phyloP scores from a whole-genome alignment of 805 yeast genomes.

The Ogataea pilisensis region DNA sequence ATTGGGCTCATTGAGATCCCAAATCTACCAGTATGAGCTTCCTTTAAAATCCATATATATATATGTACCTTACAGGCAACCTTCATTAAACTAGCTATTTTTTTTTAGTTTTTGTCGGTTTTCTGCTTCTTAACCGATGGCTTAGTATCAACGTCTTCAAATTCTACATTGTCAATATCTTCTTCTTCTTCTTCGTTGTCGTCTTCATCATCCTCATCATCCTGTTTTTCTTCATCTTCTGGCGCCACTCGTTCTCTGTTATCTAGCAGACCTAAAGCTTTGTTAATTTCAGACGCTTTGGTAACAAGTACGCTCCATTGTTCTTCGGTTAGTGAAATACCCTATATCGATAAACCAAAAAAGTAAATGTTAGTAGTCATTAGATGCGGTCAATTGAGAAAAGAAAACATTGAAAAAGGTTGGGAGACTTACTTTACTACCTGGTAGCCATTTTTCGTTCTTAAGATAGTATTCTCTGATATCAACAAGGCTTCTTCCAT shows the following conservation, averaged over 20 bases:
- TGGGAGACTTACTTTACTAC: constrained; percentile 52
- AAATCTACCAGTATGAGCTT: too few relatives aligned
- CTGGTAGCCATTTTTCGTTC: constrained; percentile 63
- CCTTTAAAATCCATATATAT: too few relatives aligned
- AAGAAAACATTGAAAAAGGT: too few relatives aligned
- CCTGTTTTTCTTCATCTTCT: constrained; percentile 27
- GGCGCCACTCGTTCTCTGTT: constrained; percentile 12
- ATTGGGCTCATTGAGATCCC: too few relatives aligned
- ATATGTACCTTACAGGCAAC: too few relatives aligned
- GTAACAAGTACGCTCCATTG: constrained; percentile 49
- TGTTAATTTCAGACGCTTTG: constrained; percentile 42
- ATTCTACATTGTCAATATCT: constrained; percentile 19
- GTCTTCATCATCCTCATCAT: constrained; percentile 10
- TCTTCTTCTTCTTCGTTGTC: constrained; percentile 22
- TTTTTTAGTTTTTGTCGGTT: constrained; percentile 1
- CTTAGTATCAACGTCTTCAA: constrained; percentile 17
- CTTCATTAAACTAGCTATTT: background rate
- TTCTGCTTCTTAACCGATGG: constrained; percentile 9
- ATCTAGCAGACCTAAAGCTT: constrained; percentile 37
- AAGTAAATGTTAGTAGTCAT: constrained; percentile 7
- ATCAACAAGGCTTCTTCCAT: constrained; percentile 65
- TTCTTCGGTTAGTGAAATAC: constrained; percentile 55
- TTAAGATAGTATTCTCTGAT: constrained; percentile 78
- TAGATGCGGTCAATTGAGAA: too few relatives aligned
- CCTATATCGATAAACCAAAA: constrained; percentile 25